Evolutionary conservation across 164 flowering plant species (phyloP), one percentile per base, ranked within the genome.

Genomic region (Piper longum): DNA sequence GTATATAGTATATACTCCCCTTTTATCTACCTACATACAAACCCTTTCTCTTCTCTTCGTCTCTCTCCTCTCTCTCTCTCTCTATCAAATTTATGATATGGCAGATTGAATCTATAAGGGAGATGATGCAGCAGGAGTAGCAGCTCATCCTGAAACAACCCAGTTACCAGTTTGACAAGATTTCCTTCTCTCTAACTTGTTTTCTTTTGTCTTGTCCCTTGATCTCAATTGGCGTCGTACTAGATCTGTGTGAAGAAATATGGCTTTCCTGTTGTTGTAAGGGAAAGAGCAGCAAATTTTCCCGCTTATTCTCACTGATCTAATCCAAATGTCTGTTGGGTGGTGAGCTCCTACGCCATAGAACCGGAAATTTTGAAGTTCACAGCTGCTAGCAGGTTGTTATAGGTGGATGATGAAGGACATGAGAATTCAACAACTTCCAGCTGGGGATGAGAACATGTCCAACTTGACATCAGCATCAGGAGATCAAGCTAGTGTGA

Each of bases 391-490:
- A 41, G 16, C 43, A 14, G 39, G 7, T 19, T 48, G 13, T 48
- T 40, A 17, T 51, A 57, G 41, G 44, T 62, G 41, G 76, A 83
- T 77, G 79, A 78, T 80, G 76, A 83, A 76, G 66, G 78, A 76
- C 26, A 67, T 76, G 63, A 61, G 65, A 44, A 60, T 73, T 52
- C 81, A 79, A 48, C 76, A 71, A 57, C 73, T 74, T 16, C 70
- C 57, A 66, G 65, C 68, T 44, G 26, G 68, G 60, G 86, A 86
- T 52, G 86, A 85, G 56, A 89, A 82, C 67, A 79, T 87, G 88
- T 89, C 92, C 2, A 89, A 89, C 77, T 74, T 89, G 69, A 89
- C 93, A 41, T 81, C 86, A 14, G 83, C 88, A 51, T 83, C 89
- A 56, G 82, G 82, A 54, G 89, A 57, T 3, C 60, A 79, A 76